phyloP scores from a whole-genome alignment of 2,329 filamentous ascomycete genomes.

The Sporothrix globosa region DNA sequence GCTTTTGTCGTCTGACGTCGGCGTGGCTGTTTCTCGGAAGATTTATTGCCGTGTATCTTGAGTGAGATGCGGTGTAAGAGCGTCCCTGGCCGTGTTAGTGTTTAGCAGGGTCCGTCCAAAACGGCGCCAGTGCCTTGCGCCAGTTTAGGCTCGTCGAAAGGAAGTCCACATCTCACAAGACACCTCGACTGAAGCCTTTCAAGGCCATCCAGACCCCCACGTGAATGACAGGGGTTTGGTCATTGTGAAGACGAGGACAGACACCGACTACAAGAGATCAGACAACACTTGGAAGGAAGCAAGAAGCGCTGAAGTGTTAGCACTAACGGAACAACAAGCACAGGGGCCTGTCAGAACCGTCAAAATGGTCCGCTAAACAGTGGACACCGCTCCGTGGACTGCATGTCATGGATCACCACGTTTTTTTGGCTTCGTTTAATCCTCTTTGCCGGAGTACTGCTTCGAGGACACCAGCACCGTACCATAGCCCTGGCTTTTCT shows the following conservation, averaged over 20 bases:
- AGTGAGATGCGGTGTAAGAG: not conserved
- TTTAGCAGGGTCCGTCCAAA: not conserved
- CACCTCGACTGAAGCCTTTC: not conserved
- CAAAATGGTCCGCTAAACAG: no score
- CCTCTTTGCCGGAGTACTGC: not conserved
- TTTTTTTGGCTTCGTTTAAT: not conserved
- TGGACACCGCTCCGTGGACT: no score
- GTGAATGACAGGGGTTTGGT: constrained; percentile 17
- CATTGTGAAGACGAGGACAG: no score
- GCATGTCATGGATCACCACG: constrained; percentile 1
- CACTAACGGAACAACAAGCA: not conserved
- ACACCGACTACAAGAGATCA: no score
- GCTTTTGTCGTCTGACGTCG: no score
- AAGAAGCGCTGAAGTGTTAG: not conserved
- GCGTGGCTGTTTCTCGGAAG: no score
- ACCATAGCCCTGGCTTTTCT: no score
- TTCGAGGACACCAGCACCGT: not conserved
- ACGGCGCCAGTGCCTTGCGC: constrained; percentile 5
- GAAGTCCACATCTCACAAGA: not conserved
- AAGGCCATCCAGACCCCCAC: constrained; percentile 21
- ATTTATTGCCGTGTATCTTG: no score
- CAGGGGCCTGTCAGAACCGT: no score
- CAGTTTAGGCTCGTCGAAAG: not conserved
- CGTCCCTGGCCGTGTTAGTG: not conserved
- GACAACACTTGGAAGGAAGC: not conserved